Percentiles rank a stretch among this genome's conserved stretches.
Evolutionary conservation across 192 early-diverging fungal species (phyloP).

Genomic region (Obelidium mucronatum): DNA sequence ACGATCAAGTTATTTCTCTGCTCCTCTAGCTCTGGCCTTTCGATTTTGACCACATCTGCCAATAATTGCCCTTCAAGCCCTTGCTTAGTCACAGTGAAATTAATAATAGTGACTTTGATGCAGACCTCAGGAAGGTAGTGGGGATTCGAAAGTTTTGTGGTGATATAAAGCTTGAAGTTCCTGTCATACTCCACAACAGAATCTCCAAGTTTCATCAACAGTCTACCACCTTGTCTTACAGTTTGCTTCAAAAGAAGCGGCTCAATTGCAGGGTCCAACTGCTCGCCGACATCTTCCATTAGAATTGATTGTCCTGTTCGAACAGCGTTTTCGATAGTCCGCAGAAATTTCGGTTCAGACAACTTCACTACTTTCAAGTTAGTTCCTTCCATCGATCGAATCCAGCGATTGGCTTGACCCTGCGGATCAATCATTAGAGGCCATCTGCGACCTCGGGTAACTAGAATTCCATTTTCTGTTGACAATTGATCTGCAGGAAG

Average conservation of each 20-base stretch:
- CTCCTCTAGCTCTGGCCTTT: constrained; percentile 67
- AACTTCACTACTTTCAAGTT: constrained; percentile 63
- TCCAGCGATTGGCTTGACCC: constrained; percentile 70
- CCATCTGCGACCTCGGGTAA: constrained; percentile 62
- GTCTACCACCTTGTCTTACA: constrained; percentile 62
- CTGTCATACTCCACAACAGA: constrained; percentile 69
- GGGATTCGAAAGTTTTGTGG: constrained; percentile 67
- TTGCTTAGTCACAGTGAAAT: constrained; percentile 69
- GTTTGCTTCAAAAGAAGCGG: constrained; percentile 69
- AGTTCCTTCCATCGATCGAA: constrained; percentile 60
- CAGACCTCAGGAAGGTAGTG: constrained; percentile 71
- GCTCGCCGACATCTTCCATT: constrained; percentile 70
- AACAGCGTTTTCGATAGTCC: constrained; percentile 69
- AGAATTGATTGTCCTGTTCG: constrained; percentile 64
- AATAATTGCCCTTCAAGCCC: constrained; percentile 68
- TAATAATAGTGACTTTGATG: constrained; percentile 72
- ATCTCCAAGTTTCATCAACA: constrained; percentile 71
- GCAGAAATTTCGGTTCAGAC: constrained; percentile 63
- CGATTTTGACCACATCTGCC: constrained; percentile 67
- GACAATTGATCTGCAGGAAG: constrained; percentile 65
- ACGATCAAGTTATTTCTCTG: constrained; percentile 67
- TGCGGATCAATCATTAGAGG: constrained; percentile 70
- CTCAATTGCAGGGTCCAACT: constrained; percentile 67
- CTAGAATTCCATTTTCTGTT: constrained; percentile 68
- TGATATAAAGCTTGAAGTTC: constrained; percentile 72